Evolutionary conservation across 2,329 filamentous ascomycete species (phyloP).

Genomic region (Epichloe festucae): DNA sequence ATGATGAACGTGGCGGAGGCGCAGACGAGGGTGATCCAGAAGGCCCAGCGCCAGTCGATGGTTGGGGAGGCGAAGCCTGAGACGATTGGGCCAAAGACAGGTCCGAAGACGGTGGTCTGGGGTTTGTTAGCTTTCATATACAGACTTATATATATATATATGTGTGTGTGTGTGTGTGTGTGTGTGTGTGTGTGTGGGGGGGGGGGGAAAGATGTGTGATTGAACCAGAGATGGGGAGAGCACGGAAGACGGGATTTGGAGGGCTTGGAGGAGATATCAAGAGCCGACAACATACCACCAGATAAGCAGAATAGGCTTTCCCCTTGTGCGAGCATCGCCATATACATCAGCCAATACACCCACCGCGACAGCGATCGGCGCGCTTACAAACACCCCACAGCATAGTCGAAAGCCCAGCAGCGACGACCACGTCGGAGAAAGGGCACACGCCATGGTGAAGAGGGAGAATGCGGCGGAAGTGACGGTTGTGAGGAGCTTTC

Average conservation of each 20-base stretch:
- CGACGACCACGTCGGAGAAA: slow-evolving; percentile 38
- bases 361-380: slow-evolving; percentile 48
- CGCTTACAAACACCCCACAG: slow-evolving; percentile 39
- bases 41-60: slow-evolving; percentile 56
- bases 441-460: slow-evolving; percentile 42
- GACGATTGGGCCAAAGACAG: slow-evolving; percentile 51
- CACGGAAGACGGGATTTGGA: too few species aligned
- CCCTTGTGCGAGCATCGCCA: slow-evolving; percentile 22
- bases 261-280: not conserved
- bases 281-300: slow-evolving; percentile 31
- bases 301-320: slow-evolving; percentile 28
- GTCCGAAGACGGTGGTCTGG: slow-evolving; percentile 50
- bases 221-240: too few species aligned
- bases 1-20: slow-evolving; percentile 48
- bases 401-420: slow-evolving; percentile 43
- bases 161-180: too few species aligned
- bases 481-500: slow-evolving; percentile 31
- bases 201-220: too few species aligned
- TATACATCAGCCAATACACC: slow-evolving; percentile 57
- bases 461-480: slow-evolving; percentile 36
- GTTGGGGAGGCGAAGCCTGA: slow-evolving; percentile 46
- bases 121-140: not conserved
- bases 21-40: slow-evolving; percentile 58
- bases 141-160: too few species aligned
- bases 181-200: too few species aligned